Evolutionary conservation across 2,329 filamentous ascomycete species (phyloP), one percentile per base, ranked within the genome.

Genomic region (Microascus cirrosus): DNA sequence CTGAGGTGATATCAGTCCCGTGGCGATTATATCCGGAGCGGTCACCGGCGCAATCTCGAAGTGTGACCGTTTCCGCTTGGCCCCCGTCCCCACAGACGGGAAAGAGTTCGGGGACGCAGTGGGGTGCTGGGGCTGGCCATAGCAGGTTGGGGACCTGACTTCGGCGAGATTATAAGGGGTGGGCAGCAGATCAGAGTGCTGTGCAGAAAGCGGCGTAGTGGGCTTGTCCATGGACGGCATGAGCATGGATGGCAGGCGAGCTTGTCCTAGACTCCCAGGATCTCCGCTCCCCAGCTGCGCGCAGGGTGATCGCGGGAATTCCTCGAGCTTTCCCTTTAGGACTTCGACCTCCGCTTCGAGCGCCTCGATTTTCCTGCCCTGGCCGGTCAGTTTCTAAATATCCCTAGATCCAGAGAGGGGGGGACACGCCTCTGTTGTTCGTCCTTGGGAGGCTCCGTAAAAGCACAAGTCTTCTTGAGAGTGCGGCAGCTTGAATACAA

Each of bases 401-500:
- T n/a, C n/a, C n/a, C n/a, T n/a, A 42, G 4, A 18, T 12, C 36
- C n/a, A 15, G 36, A 15, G 13, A 42, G 36, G 12, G 15, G 8
- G 35, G 15, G 51, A 32, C 53, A 11, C 58, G 65, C 63, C 62
- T 34, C 34, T 64, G 59, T 35, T 63, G 60, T 1, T 60, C 60
- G 11, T 66, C 63, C 18, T 62, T 65, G 3, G 65, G 64, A 15
- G 55, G 60, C 39, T 66, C 62, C 3, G 59, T 60, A 56, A 64
- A 67, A 10, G 58, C 55, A 52, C 66, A 67, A 10, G 28, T 45
- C 58, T 64, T 67, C 7, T 52, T 61, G n/a, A 64, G 56, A 10
- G 42, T 55, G 10, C 58, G 60, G 48, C 66, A 67, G 42, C 65
- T 67, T 25, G 3, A 22, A 28, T 7, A 39, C 4, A 20, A 13